phyloP scores from a whole-genome alignment of 345 rosid species.

The Eutrema yunnanense region DNA sequence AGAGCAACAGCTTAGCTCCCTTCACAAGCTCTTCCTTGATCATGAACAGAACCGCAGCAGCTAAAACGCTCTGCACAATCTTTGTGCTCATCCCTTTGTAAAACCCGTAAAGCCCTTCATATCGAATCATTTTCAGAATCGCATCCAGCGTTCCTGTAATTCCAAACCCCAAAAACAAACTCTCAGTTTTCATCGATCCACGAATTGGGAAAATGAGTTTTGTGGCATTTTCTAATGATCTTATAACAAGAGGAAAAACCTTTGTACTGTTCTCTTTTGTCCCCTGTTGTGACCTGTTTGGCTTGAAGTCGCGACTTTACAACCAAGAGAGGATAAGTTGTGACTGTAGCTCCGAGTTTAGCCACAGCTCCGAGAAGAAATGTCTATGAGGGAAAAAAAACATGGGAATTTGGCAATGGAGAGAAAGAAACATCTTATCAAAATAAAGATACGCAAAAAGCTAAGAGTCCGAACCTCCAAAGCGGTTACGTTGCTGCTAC shows the following conservation, averaged over 20 bases:
- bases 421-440: constrained; percentile 1
- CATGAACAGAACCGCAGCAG: constrained; percentile 91
- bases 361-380: constrained; percentile 97
- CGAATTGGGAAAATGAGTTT: not conserved
- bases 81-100: constrained; percentile 97
- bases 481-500: constrained; percentile 57
- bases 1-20: constrained; percentile 53
- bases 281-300: constrained; percentile 62
- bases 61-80: constrained; percentile 84
- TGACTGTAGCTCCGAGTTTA: constrained; percentile 94
- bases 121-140: constrained; percentile 72
- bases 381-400: constrained; percentile 33
- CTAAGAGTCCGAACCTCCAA: constrained; percentile 51
- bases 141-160: constrained; percentile 73
- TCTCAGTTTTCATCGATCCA: not conserved
- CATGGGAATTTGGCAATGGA: not conserved
- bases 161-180: not conserved
- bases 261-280: constrained; percentile 74
- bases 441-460: not conserved
- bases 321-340: constrained; percentile 91
- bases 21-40: constrained; percentile 89
- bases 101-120: constrained; percentile 79
- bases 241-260: constrained; percentile 29
- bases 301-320: constrained; percentile 98
- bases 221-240: not conserved